phyloP scores from a whole-genome alignment of 768 basidiomycete genomes.

The Trametes cubensis region DNA sequence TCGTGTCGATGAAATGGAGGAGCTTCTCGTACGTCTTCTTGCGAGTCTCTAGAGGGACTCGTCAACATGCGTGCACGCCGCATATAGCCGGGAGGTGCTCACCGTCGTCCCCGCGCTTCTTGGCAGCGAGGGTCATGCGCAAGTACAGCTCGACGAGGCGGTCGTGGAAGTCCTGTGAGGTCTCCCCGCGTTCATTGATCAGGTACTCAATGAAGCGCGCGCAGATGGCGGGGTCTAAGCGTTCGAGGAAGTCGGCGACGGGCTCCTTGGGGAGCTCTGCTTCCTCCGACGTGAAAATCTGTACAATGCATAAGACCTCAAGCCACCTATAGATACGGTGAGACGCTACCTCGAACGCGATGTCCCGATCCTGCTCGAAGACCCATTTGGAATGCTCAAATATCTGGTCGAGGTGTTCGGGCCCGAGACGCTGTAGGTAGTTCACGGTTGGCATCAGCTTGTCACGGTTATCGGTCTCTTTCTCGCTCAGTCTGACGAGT shows the following conservation, averaged over 20 bases:
- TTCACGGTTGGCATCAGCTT: constrained; percentile 82
- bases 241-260: constrained; percentile 80
- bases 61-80: not conserved
- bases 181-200: constrained; percentile 73
- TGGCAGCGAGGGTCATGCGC: constrained; percentile 60
- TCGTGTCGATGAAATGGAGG: constrained; percentile 72
- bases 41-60: constrained; percentile 43
- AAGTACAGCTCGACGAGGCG: constrained; percentile 88
- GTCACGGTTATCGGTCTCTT: constrained; percentile 76
- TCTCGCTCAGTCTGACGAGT: constrained; percentile 70
- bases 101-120: constrained; percentile 63
- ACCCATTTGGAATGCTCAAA: constrained; percentile 86
- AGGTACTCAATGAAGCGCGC: constrained; percentile 84
- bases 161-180: constrained; percentile 75
- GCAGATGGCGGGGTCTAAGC: constrained; percentile 68
- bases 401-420: constrained; percentile 78
- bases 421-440: constrained; percentile 90
- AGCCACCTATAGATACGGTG: not conserved
- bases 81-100: constrained; percentile 20
- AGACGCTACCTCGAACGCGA: constrained; percentile 70
- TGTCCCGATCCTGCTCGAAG: constrained; percentile 69
- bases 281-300: constrained; percentile 97
- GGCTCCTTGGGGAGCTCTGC: constrained; percentile 80
- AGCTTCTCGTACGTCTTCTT: constrained; percentile 67
- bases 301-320: not conserved